Conservation (phyloP, 257 asterid genomes). For the Coffea canephora region DNA sequence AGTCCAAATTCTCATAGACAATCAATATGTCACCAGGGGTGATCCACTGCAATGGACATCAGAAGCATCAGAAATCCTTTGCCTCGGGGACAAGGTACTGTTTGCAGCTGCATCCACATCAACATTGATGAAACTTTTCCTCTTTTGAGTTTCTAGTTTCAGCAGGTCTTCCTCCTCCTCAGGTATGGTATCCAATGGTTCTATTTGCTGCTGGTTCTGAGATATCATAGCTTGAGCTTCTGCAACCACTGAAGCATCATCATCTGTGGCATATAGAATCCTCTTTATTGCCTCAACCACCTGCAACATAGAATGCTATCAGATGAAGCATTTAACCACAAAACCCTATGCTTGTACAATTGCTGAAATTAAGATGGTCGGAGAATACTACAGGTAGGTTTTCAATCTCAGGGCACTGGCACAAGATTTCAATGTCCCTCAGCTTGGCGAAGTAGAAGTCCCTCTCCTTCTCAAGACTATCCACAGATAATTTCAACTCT, state of each 20-base stretch:
- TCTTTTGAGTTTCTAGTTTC: slow-evolving; percentile 67
- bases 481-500: slow-evolving; percentile 76
- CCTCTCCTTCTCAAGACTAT: slow-evolving; percentile 89
- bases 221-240: slow-evolving; percentile 77
- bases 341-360: background rate
- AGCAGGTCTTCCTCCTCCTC: slow-evolving; percentile 49
- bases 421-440: slow-evolving; percentile 82
- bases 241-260: slow-evolving; percentile 57
- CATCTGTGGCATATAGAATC: slow-evolving; percentile 71
- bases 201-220: slow-evolving; percentile 39
- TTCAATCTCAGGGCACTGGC: slow-evolving; percentile 75
- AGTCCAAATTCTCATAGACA: background rate
- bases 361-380: slow-evolving; percentile 2
- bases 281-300: slow-evolving; percentile 62
- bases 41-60: slow-evolving; percentile 88
- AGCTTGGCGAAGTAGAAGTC: slow-evolving; percentile 86
- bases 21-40: slow-evolving; percentile 65
- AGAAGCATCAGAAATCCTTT: slow-evolving; percentile 63
- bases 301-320: slow-evolving; percentile 33
- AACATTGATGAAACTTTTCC: slow-evolving; percentile 67
- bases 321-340: background rate
- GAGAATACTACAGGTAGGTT: slow-evolving; percentile 47
- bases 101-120: slow-evolving; percentile 85
- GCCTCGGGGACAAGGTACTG: slow-evolving; percentile 69
- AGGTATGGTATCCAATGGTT: slow-evolving; percentile 30